Base-by-base conservation (phyloP, 495 filamentous ascomycete species). In the Trichoderma orchidacearum region DNA sequence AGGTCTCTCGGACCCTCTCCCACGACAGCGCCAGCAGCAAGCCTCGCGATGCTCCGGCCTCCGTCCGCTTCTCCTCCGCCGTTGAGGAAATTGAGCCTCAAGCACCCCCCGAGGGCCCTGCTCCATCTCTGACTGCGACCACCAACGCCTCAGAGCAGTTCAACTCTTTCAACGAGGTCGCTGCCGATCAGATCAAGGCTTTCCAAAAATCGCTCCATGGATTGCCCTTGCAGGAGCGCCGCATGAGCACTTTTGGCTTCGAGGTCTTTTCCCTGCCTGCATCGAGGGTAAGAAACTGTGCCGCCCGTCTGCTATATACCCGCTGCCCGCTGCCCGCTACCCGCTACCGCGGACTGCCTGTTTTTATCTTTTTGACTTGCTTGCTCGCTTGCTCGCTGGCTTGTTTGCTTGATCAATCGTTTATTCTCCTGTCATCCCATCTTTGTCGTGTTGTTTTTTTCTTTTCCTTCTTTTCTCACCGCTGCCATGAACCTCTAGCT, bases 181-280 rank as follows among this genome's bases (percentile, higher is more conserved):
- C 77, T 30, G 66, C 81, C 59, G 82, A 87, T 34, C 78, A 88
- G 57, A 70, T 95, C 56, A 80, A 82, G 51, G 84, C 82, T 62
- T 70, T 95, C 35, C 82, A 87, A n/a, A 75, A 81, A 57, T 81
- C 77, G 48, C 68, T 95, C 51, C 84, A 87, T 59, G 80, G 81
- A 58, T 79, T 86, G 18, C 80, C 84, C 63, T 74, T 93, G 57
- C 90, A 95, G 68, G 83, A 87, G 62, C 78, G 80, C 28, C 82
- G 90, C n/a, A 80, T 91, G 70, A 85, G 83, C 59, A 86, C 89
- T 62, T 95, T 88, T 66, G 81, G 81, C 5, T 95, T 90, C 67
- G 90, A 95, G 61, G 84, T 90, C 25, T 79, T 94, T 38, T 95
- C 90, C 34, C 72, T 96, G 31, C 90, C 90, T n/a, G 74, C 82